These are phyloP conservation scores for Phytopythium mirpurense DNA, from an alignment of 352 stramenopile species.

Conservation along the genomic window DNA sequence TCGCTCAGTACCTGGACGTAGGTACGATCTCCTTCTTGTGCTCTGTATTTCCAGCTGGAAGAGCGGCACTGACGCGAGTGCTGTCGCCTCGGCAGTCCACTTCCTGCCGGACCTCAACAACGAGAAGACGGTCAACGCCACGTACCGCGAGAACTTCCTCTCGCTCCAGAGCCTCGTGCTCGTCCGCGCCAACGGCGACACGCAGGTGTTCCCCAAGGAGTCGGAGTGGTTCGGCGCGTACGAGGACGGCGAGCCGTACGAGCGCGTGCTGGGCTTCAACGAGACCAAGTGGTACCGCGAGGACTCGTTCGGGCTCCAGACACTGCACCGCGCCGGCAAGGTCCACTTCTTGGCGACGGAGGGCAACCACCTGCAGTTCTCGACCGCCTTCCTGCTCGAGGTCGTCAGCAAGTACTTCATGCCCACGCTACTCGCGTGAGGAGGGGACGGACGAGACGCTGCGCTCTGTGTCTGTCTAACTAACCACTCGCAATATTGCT, in stretches of 20 bases:
- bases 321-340: conserved; percentile 81
- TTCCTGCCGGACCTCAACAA: conserved; percentile 91
- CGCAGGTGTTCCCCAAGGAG: conserved; percentile 85
- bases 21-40: conserved; percentile 21
- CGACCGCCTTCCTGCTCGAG: conserved; percentile 68
- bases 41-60: background rate
- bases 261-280: conserved; percentile 80
- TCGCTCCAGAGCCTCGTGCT: conserved; percentile 86
- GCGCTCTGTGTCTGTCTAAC: background rate
- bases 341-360: conserved; percentile 87
- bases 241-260: conserved; percentile 62
- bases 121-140: conserved; percentile 77
- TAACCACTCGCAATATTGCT: conserved; percentile 2
- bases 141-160: conserved; percentile 87
- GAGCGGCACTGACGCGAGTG: background rate
- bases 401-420: conserved; percentile 83
- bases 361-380: conserved; percentile 91
- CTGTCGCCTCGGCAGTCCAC: conserved; percentile 24
- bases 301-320: conserved; percentile 90
- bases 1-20: conserved; percentile 59
- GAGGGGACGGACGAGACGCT: background rate
- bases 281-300: conserved; percentile 91
- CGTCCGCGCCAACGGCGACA: conserved; percentile 86
- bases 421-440: conserved; percentile 9
- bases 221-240: conserved; percentile 88